These are phyloP conservation scores for Fusarium proliferatum DNA, from an alignment of 2,329 filamentous ascomycete genomes.

Conservation along the genomic window DNA sequence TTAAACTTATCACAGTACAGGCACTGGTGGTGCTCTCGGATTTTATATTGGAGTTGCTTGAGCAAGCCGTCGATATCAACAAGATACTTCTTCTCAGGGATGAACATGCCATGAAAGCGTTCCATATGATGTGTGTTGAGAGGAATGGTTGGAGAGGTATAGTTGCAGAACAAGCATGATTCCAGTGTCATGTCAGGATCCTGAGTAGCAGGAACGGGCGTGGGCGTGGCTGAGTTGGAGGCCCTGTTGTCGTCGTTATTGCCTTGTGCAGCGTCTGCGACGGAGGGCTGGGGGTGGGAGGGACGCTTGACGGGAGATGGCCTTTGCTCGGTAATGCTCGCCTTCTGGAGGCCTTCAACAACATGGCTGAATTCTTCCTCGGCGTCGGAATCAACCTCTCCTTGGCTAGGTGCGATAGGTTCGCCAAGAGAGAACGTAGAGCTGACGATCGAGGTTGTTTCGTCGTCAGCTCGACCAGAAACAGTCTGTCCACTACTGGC, in stretches of 20 bases:
- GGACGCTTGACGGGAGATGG: constrained; percentile 66
- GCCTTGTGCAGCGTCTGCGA: constrained; percentile 58
- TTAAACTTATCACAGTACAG: constrained; percentile 88
- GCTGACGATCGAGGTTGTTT: constrained; percentile 85
- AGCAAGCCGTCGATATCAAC: constrained; percentile 85
- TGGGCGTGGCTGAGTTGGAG: constrained; percentile 56
- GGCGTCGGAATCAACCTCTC: constrained; percentile 71
- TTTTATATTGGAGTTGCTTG: constrained; percentile 80
- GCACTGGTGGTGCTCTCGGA: constrained; percentile 84
- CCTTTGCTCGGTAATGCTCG: constrained; percentile 70
- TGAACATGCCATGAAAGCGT: constrained; percentile 93
- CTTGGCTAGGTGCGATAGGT: constrained; percentile 65
- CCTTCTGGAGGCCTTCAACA: constrained; percentile 79
- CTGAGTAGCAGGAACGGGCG: constrained; percentile 50
- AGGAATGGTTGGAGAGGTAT: constrained; percentile 78
- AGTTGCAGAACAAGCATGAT: constrained; percentile 92
- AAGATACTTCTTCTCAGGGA: constrained; percentile 88
- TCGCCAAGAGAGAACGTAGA: constrained; percentile 93
- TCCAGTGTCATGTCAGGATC: constrained; percentile 58
- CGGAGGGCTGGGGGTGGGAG: constrained; percentile 61
- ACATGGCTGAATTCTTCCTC: constrained; percentile 83
- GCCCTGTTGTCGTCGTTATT: constrained; percentile 54
- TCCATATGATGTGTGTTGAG: constrained; percentile 91
- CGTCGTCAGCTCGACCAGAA: constrained; percentile 65
- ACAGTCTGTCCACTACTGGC: constrained; percentile 55